Evolutionary conservation across 148 eudicot genomes (phyloP).

Genomic region (Cornus florida): DNA sequence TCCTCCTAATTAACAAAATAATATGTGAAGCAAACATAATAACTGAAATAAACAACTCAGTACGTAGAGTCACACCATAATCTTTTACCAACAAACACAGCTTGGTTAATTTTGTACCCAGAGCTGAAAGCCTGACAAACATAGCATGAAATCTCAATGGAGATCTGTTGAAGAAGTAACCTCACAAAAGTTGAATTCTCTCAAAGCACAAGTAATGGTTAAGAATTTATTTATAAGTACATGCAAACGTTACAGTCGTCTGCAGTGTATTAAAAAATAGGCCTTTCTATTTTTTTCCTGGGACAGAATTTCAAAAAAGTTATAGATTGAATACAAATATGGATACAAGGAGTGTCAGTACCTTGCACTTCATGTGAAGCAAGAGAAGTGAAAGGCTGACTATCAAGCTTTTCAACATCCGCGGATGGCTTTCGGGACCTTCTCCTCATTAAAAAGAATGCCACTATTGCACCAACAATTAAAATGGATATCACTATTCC

Average conservation of each 20-base stretch:
- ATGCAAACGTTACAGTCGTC: background rate
- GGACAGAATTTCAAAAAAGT: background rate
- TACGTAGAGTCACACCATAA: background rate
- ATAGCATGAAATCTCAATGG: background rate
- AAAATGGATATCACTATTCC: constrained; percentile 76
- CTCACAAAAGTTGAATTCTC: background rate
- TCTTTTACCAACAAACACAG: background rate
- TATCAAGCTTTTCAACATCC: constrained; percentile 74
- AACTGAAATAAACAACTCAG: background rate
- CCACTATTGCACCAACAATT: constrained; percentile 66
- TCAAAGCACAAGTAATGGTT: background rate
- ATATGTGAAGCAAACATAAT: background rate
- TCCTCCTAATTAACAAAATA: background rate
- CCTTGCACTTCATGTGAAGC: constrained; percentile 56
- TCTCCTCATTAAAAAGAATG: constrained; percentile 72
- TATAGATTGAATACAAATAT: background rate
- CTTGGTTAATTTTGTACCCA: background rate
- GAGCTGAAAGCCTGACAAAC: background rate
- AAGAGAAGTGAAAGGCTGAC: constrained; percentile 58
- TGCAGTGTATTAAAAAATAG: background rate
- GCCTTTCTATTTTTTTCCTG: background rate
- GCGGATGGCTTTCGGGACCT: constrained; percentile 58
- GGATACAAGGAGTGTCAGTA: constrained; percentile 12
- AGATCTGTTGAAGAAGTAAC: background rate
- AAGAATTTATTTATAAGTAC: background rate